Percentiles rank a stretch among this genome's conserved stretches.
phyloP scores from a whole-genome alignment of 306 rosid species.

The Malus fusca region DNA sequence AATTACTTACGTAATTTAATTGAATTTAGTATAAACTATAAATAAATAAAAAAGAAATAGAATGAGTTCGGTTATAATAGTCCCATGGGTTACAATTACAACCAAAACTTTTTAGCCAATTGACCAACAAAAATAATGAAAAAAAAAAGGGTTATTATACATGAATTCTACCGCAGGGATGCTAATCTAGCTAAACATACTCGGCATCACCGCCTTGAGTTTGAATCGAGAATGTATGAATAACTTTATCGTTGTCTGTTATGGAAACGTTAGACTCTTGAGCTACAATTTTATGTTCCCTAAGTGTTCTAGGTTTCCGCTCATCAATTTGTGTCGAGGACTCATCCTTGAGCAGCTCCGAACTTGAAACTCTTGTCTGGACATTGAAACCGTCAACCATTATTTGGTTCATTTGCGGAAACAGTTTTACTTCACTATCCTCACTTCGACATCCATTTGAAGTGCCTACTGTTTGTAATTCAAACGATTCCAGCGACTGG shows the following conservation, averaged over 20 bases:
- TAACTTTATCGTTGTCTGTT: constrained; percentile 38
- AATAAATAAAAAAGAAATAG: background rate
- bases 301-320: constrained; percentile 59
- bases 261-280: constrained; percentile 46
- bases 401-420: constrained; percentile 50
- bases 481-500: constrained; percentile 35
- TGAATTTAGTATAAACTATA: no score
- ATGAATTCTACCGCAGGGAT: no score
- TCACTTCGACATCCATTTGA: constrained; percentile 59
- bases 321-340: constrained; percentile 56
- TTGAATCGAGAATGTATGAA: constrained; percentile 69
- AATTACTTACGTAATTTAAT: no score
- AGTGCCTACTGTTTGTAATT: constrained; percentile 42
- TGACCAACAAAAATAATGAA: no score
- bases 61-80: background rate
- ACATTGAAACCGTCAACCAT: constrained; percentile 50
- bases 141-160: no score
- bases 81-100: no score
- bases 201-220: constrained; percentile 55
- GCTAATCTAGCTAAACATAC: no score
- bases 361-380: constrained; percentile 38
- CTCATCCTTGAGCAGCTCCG: constrained; percentile 60
- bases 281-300: constrained; percentile 60
- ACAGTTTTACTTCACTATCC: constrained; percentile 47
- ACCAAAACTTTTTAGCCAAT: no score